Evolutionary conservation across 2,329 filamentous ascomycete genomes (phyloP).

Genomic region (Scopulariopsis brevicaulis): DNA sequence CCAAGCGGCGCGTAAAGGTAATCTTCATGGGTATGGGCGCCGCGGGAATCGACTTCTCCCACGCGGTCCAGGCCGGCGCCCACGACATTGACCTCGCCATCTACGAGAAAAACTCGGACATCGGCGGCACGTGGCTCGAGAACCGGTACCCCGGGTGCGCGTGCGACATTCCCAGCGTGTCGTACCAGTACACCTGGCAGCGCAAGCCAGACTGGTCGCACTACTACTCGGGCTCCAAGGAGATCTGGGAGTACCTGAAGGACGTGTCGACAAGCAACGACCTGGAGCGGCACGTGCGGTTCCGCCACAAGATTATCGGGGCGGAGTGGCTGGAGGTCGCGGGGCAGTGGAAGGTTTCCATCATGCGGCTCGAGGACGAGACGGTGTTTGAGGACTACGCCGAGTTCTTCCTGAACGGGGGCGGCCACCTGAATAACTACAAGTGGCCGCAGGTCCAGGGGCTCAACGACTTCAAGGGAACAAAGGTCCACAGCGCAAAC

Average conservation of each 20-base stretch:
- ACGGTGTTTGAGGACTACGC: not conserved
- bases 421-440: not conserved
- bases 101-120: conserved; percentile 8
- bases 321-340: not conserved
- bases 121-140: conserved; percentile 8
- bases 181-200: conserved; percentile 1
- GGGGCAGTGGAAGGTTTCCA: not conserved
- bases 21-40: not conserved
- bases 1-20: not conserved
- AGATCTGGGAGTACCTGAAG: not conserved
- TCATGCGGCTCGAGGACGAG: not conserved
- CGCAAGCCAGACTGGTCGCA: not conserved
- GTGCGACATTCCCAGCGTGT: conserved; percentile 4
- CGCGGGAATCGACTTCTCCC: not conserved
- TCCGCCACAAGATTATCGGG: not conserved
- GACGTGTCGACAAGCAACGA: not conserved
- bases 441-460: conserved; percentile 38
- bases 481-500: conserved; percentile 44
- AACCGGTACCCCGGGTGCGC: conserved; percentile 8
- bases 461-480: conserved; percentile 34
- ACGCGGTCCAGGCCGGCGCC: not conserved
- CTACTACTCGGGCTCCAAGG: too few species aligned
- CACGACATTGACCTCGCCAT: conserved; percentile 5
- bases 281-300: not conserved
- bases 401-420: not conserved